A percentile compares a stretch with the other conserved stretches of the same genome.
These are phyloP conservation scores for Colletotrichum shisoi DNA, from an alignment of 2,329 filamentous ascomycete genomes.

Conservation along the genomic window DNA sequence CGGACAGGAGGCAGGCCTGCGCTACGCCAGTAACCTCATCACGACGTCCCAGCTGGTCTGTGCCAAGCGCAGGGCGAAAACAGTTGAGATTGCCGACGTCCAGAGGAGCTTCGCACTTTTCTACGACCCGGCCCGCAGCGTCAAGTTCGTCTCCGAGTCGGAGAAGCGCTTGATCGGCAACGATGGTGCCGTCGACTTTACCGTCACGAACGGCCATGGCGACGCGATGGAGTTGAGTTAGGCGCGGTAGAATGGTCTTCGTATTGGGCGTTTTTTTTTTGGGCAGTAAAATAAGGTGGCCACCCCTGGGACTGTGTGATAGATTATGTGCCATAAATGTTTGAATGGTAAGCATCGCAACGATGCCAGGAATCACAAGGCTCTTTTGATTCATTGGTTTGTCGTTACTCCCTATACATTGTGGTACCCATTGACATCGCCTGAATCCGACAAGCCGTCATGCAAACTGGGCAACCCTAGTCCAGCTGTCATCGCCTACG, in stretches of 20 bases:
- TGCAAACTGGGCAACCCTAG: constrained; percentile 58
- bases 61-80: constrained; percentile 83
- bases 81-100: constrained; percentile 86
- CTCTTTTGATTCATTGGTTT: constrained; percentile 27
- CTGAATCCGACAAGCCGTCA: not conserved
- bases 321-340: constrained; percentile 40
- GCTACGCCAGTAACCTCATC: constrained; percentile 98
- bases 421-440: not conserved
- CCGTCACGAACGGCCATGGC: constrained; percentile 63
- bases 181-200: constrained; percentile 78
- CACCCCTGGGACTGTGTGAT: constrained; percentile 36
- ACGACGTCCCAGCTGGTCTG: constrained; percentile 89
- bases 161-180: constrained; percentile 94
- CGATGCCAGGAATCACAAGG: constrained; percentile 32
- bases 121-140: constrained; percentile 86
- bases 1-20: constrained; percentile 86
- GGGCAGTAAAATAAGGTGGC: constrained; percentile 35
- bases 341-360: constrained; percentile 30
- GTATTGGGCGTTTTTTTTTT: constrained; percentile 37
- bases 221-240: constrained; percentile 59
- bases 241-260: constrained; percentile 34
- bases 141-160: constrained; percentile 87
- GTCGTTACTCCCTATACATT: not conserved
- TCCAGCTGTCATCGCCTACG: constrained; percentile 66
- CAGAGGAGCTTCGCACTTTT: constrained; percentile 94